These are phyloP conservation scores for Fraxinus velutina DNA, from an alignment of 305 asterid genomes.

Conservation along the genomic window DNA sequence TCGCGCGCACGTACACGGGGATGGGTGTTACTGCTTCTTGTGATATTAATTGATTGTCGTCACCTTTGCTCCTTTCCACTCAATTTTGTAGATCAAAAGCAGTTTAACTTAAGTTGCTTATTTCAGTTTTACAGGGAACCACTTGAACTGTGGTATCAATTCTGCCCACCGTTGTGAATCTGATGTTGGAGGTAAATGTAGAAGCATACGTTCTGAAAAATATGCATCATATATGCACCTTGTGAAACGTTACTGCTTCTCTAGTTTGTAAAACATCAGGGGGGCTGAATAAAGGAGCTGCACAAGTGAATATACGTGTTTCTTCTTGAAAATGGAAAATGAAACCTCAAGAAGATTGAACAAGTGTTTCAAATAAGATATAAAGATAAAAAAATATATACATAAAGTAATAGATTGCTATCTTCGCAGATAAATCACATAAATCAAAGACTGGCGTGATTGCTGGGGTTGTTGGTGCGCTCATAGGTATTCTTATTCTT, in stretches of 20 bases:
- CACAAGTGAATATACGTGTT: not conserved
- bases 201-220: not conserved
- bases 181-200: constrained; percentile 51
- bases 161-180: constrained; percentile 47
- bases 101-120: constrained; percentile 27
- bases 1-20: not conserved
- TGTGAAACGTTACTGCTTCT: not conserved
- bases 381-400: not conserved
- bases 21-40: not conserved
- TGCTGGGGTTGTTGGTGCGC: constrained; percentile 50
- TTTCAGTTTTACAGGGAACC: constrained; percentile 85
- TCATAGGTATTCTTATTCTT: constrained; percentile 50
- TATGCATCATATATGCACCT: not conserved
- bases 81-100: constrained; percentile 1
- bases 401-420: not conserved
- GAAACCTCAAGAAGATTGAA: not conserved
- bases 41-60: not conserved
- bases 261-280: not conserved
- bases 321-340: not conserved
- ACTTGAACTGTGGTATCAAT: constrained; percentile 59
- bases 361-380: not conserved
- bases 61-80: not conserved
- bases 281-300: not conserved
- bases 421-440: constrained; percentile 48
- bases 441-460: constrained; percentile 57